Evolutionary conservation across 176 grass and related monocot species (phyloP).

Genomic region (Carex littledalei): DNA sequence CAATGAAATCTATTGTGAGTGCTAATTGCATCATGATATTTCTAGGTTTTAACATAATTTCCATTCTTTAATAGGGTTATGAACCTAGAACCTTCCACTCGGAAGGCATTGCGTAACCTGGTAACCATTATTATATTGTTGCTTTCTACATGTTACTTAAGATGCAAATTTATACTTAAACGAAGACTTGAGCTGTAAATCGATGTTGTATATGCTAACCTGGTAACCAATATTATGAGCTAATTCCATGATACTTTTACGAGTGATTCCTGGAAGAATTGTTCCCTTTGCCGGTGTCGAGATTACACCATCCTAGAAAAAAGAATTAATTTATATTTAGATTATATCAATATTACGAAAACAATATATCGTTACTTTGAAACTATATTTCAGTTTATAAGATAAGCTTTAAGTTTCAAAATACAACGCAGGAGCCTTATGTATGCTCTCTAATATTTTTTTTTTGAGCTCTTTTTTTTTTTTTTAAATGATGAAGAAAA

Average conservation of each 20-base stretch:
- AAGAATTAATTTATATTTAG: neutral
- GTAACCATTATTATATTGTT: too few species aligned
- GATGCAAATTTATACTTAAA: too few species aligned
- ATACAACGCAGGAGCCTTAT: too few species aligned
- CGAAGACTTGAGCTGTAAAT: neutral
- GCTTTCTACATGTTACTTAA: too few species aligned
- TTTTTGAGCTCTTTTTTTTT: too few species aligned
- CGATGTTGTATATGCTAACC: slow-evolving; percentile 28
- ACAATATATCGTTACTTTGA: neutral
- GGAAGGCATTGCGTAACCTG: too few species aligned
- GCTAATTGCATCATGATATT: neutral
- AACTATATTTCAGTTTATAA: too few species aligned
- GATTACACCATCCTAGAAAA: slow-evolving; percentile 34
- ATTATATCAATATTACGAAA: neutral
- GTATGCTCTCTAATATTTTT: too few species aligned
- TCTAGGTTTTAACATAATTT: neutral
- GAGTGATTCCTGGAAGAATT: slow-evolving; percentile 86
- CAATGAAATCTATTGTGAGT: neutral
- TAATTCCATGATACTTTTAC: slow-evolving; percentile 87
- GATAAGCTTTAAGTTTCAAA: too few species aligned
- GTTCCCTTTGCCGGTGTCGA: slow-evolving; percentile 69
- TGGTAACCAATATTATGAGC: slow-evolving; percentile 50
- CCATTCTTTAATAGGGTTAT: too few species aligned
- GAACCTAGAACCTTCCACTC: too few species aligned
- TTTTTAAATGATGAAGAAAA: too few species aligned